Conservation (phyloP, 352 stramenopile genomes). For the Phytophthora cryptogea region DNA sequence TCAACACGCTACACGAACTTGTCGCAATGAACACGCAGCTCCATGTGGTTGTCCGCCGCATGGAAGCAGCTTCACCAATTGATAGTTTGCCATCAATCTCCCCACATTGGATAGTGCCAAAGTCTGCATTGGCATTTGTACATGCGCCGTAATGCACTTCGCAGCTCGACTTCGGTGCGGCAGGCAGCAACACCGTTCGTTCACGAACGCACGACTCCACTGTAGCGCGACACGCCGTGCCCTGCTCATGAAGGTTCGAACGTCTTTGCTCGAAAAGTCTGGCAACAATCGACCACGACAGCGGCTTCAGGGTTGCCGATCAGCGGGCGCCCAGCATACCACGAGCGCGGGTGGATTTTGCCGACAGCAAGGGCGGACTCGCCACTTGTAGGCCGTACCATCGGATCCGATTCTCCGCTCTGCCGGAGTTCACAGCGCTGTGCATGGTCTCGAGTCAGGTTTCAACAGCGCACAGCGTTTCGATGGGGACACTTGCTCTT, state of each 20-base stretch:
- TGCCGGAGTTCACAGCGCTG: neutral
- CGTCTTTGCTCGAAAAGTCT: slow-evolving; percentile 15
- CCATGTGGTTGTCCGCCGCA: slow-evolving; percentile 13
- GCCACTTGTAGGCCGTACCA: slow-evolving; percentile 10
- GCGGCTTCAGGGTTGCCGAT: slow-evolving; percentile 15
- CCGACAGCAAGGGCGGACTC: slow-evolving; percentile 14
- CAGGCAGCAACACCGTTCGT: neutral
- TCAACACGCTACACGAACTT: slow-evolving; percentile 7
- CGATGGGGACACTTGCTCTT: neutral
- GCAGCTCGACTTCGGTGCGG: slow-evolving; percentile 17
- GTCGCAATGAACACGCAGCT: slow-evolving; percentile 15
- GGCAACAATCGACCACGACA: slow-evolving; percentile 15
- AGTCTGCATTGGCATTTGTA: slow-evolving; percentile 6
- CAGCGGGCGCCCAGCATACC: slow-evolving; percentile 8
- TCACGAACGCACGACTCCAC: slow-evolving; percentile 12
- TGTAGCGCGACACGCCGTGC: slow-evolving; percentile 15
- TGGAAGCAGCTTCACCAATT: slow-evolving; percentile 4
- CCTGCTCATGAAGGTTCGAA: slow-evolving; percentile 13
- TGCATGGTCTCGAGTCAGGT: neutral
- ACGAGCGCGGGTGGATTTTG: slow-evolving; percentile 14
- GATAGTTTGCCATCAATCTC: slow-evolving; percentile 1
- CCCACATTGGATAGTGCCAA: neutral
- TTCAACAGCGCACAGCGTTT: neutral
- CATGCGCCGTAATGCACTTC: slow-evolving; percentile 6
- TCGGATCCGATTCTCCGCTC: neutral